Conservation (phyloP, 108 stramenopile species). For the Cylindrotheca closterium region DNA sequence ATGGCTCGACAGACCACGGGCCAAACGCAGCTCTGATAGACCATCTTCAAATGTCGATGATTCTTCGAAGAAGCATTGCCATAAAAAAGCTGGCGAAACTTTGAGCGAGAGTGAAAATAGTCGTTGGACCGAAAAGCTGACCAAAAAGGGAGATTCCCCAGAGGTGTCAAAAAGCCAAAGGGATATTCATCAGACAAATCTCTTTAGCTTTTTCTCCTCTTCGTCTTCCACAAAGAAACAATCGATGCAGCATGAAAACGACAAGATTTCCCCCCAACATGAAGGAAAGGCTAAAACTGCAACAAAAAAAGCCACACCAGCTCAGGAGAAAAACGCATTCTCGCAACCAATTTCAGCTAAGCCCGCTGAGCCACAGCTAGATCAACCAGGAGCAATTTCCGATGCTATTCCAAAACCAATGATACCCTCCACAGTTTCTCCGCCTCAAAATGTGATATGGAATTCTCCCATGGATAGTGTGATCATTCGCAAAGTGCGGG, state of each 20-base stretch:
- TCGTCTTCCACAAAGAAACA: neutral
- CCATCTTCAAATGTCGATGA: neutral
- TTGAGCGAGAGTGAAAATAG: neutral
- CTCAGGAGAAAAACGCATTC: neutral
- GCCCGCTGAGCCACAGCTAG: neutral
- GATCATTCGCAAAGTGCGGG: constrained; percentile 8
- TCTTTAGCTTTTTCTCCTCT: constrained; percentile 25
- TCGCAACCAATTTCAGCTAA: neutral
- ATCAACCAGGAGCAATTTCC: neutral
- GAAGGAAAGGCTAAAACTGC: neutral
- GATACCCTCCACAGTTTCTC: neutral
- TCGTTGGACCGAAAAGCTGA: neutral
- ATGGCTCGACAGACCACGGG: neutral
- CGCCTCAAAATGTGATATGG: neutral
- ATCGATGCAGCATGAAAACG: neutral
- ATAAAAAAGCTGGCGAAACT: neutral
- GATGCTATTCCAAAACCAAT: neutral
- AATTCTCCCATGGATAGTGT: neutral
- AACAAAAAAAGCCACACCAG: neutral
- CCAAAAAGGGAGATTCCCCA: neutral
- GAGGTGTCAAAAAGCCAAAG: neutral
- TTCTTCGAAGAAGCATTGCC: neutral
- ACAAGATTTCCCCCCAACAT: neutral
- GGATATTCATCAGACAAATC: constrained; percentile 10
- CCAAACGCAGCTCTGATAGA: neutral